phyloP scores from a whole-genome alignment of 805 yeast species.

The Clavispora carvajalis region DNA sequence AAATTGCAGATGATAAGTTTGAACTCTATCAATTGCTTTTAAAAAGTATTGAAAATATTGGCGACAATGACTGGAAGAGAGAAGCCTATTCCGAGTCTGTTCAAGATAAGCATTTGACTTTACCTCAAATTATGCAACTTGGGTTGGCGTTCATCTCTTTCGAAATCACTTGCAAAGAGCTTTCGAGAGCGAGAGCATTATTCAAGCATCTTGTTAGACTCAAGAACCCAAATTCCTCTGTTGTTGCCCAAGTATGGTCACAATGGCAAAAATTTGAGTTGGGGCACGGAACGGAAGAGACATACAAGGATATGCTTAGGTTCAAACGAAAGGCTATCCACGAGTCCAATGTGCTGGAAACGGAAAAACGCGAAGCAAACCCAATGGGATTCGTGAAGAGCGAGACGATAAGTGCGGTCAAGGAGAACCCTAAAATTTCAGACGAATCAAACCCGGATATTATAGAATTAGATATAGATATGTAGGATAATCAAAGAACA shows the following conservation, averaged over 20 bases:
- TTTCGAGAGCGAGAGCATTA: slow-evolving; percentile 58
- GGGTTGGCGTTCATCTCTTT: slow-evolving; percentile 50
- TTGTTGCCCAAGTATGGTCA: slow-evolving; percentile 4
- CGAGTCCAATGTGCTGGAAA: slow-evolving; percentile 13
- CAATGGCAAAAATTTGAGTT: slow-evolving; percentile 50
- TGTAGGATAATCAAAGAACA: slow-evolving; percentile 8
- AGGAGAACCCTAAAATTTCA: background rate
- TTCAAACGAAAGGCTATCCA: slow-evolving; percentile 42
- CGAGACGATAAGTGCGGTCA: slow-evolving; percentile 5
- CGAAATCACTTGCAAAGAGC: slow-evolving; percentile 52
- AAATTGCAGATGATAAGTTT: slow-evolving; percentile 19
- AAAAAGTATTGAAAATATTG: slow-evolving; percentile 2
- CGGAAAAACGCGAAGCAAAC: slow-evolving; percentile 14
- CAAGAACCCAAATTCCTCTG: slow-evolving; percentile 16
- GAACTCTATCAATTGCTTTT: slow-evolving; percentile 16
- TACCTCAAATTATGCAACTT: slow-evolving; percentile 37
- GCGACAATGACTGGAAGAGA: slow-evolving; percentile 17
- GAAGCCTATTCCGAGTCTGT: slow-evolving; percentile 42
- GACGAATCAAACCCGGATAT: slow-evolving; percentile 48
- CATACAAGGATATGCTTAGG: slow-evolving; percentile 70
- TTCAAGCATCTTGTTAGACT: slow-evolving; percentile 35
- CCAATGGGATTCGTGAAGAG: slow-evolving; percentile 45
- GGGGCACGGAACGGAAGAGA: slow-evolving; percentile 60
- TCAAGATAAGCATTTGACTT: slow-evolving; percentile 38
- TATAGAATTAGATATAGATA: slow-evolving; percentile 51